Percentiles rank a stretch among this genome's conserved stretches.
phyloP scores from a whole-genome alignment of 129 eudicot genomes.

The Centaurea solstitialis region DNA sequence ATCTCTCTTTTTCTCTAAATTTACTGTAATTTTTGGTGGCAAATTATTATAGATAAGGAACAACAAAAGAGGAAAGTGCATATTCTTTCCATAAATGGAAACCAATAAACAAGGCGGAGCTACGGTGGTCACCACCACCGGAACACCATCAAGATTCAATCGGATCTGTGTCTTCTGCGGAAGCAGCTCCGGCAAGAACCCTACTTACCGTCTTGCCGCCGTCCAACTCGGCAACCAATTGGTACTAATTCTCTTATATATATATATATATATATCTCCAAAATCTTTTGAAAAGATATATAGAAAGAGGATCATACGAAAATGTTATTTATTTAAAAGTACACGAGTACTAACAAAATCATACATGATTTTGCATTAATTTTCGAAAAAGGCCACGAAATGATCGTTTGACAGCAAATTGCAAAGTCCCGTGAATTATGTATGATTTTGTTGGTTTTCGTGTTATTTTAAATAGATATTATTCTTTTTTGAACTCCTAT shows the following conservation, averaged over 20 bases:
- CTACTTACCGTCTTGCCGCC: constrained; percentile 79
- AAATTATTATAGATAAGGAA: background rate
- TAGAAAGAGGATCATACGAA: too few species aligned
- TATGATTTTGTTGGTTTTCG: too few species aligned
- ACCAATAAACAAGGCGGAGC: constrained; percentile 22
- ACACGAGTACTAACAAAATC: too few species aligned
- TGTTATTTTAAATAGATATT: too few species aligned
- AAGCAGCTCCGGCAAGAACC: constrained; percentile 85
- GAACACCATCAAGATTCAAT: constrained; percentile 54
- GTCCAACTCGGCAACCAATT: constrained; percentile 76
- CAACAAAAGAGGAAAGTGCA: background rate
- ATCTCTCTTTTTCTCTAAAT: background rate
- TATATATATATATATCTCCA: background rate
- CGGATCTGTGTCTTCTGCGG: constrained; percentile 94
- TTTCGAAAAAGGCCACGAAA: too few species aligned
- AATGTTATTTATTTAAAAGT: too few species aligned
- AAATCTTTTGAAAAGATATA: too few species aligned
- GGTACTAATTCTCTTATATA: constrained; percentile 32
- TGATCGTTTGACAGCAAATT: too few species aligned
- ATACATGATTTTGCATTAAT: too few species aligned
- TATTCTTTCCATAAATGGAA: constrained; percentile 29
- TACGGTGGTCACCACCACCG: constrained; percentile 7
- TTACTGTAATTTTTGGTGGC: constrained; percentile 13
- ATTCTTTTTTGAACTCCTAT: too few species aligned
- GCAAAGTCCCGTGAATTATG: too few species aligned